Evolutionary conservation across 495 filamentous ascomycete genomes (phyloP), one percentile per base, ranked within the genome.

Genomic region (Tuber umbilicatum): DNA sequence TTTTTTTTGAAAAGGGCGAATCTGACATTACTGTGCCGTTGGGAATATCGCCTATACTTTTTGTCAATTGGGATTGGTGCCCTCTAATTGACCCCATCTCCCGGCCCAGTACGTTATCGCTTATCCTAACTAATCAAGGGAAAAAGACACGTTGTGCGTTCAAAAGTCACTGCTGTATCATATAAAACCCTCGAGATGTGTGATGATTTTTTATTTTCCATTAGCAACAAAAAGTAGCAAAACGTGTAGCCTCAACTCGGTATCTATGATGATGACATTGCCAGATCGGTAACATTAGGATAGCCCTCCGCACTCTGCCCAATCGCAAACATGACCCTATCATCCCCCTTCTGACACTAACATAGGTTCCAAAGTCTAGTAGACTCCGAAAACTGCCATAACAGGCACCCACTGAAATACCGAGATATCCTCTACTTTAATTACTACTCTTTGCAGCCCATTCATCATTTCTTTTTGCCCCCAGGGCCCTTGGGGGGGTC

Each of bases 391-490:
- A 31, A 64, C 27, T 35, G 55, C 12, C 14, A 7, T 19, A 31
- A 27, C n/a, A 64, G 35, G 55, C 55, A 64, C n/a, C 55, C 27
- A 27, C 55, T 31, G n/a, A n/a, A 35, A 64, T 64, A 64, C 16
- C 50, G 43, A 69, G 35, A 42, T 70, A 69, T 70, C 50, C 31
- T 50, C 74, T 74, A 68, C 50, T 69, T 79, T 78, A 78, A 74
- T 69, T 69, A 72, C 77, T 79, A 78, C 74, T 76, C 71, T 64
- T 64, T 35, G 55, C 55, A 71, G 68, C 73, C 72, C 77, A 79
- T 31, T 76, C 27, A 70, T 67, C 78, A 79, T 68, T 79, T 79
- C 78, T 78, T 79, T 70, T 74, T 78, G n/a, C 77, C 72, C 17
- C 73, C 73, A 14, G 77, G 76, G 5, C 77, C 77, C 75, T 79